Evolutionary conservation across 2,329 filamentous ascomycete genomes (phyloP).

Genomic region (Xylaria sp.): DNA sequence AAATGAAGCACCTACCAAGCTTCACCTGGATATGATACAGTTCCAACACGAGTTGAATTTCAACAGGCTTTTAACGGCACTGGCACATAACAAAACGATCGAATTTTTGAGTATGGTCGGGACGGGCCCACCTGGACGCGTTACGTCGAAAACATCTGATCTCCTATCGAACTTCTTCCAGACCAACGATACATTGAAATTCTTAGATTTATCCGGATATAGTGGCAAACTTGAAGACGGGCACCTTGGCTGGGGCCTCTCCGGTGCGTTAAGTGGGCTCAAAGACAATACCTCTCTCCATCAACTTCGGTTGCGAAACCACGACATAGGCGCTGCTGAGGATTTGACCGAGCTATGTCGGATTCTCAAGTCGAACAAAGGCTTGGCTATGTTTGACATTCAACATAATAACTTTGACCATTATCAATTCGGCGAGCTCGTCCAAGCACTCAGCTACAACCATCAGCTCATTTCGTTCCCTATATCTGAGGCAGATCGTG

Average conservation of each 20-base stretch:
- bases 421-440: slow-evolving; percentile 39
- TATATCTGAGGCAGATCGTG: slow-evolving; percentile 33
- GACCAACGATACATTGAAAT: slow-evolving; percentile 57
- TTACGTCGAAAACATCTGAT: slow-evolving; percentile 53
- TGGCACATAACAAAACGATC: slow-evolving; percentile 57
- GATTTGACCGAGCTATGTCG: slow-evolving; percentile 52
- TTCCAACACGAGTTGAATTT: slow-evolving; percentile 59
- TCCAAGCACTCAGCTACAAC: slow-evolving; percentile 39
- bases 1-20: slow-evolving; percentile 54
- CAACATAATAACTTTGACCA: slow-evolving; percentile 60
- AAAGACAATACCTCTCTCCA: slow-evolving; percentile 51
- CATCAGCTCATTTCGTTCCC: slow-evolving; percentile 42
- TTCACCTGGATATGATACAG: slow-evolving; percentile 64
- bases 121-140: slow-evolving; percentile 55
- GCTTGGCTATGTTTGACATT: slow-evolving; percentile 59
- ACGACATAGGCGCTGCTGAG: slow-evolving; percentile 55
- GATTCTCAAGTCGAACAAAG: slow-evolving; percentile 55
- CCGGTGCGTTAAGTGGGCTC: slow-evolving; percentile 54
- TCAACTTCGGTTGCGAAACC: slow-evolving; percentile 61
- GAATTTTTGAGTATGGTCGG: slow-evolving; percentile 60
- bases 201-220: slow-evolving; percentile 62
- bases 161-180: slow-evolving; percentile 57
- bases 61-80: slow-evolving; percentile 54
- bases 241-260: slow-evolving; percentile 59
- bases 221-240: slow-evolving; percentile 63